Conservation (phyloP, 129 eudicot species). For the Dittrichia graveolens region DNA sequence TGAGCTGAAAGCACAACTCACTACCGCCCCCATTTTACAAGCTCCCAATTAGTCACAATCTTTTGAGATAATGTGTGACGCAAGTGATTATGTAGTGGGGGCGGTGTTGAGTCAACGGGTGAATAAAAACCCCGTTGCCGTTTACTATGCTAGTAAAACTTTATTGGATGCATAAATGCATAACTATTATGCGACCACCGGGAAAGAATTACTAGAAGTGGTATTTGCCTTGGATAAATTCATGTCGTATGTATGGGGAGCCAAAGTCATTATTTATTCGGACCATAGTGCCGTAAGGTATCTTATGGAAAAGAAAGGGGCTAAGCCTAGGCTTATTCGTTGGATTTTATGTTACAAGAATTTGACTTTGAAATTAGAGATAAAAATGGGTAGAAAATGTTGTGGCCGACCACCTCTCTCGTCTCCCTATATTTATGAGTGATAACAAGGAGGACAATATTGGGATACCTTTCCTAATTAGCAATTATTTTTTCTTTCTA, state of each 20-base stretch:
- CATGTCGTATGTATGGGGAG: not conserved
- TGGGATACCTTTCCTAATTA: not conserved
- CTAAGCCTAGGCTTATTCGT: not conserved
- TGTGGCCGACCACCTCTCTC: too few relatives aligned
- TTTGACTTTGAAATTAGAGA: too few relatives aligned
- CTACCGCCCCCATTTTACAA: not conserved
- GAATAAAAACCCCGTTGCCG: not conserved
- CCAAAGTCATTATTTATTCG: not conserved
- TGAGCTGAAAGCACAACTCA: not conserved
- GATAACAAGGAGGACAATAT: too few relatives aligned
- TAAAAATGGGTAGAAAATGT: too few relatives aligned
- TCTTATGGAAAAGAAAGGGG: not conserved
- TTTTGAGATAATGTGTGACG: not conserved
- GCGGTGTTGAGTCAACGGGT: not conserved
- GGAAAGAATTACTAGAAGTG: not conserved
- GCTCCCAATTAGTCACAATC: not conserved
- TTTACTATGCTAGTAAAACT: not conserved
- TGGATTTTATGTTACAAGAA: not conserved
- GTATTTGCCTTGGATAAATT: not conserved
- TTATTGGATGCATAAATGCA: not conserved
- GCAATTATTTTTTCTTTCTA: not conserved
- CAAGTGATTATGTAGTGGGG: not conserved
- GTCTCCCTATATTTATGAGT: too few relatives aligned
- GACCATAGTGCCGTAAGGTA: not conserved
- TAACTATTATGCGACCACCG: not conserved